A percentile compares a stretch with the other conserved stretches of the same genome.
Conservation (phyloP, 768 basidiomycete species). For the Serendipita indica region DNA sequence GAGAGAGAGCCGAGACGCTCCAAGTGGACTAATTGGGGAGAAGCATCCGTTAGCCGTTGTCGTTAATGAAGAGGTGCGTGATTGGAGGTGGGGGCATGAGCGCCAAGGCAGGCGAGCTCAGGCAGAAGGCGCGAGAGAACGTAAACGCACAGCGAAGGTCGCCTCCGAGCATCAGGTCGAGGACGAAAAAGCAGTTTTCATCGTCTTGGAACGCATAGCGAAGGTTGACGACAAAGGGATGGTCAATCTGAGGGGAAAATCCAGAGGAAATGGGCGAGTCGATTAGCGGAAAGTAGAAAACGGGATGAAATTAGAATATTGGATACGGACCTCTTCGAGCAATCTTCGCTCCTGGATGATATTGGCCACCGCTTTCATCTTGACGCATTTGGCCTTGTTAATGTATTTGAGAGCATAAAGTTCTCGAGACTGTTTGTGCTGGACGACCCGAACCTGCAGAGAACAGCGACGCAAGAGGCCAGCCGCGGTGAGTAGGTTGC, state of each 20-base stretch:
- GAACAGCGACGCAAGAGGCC: constrained; percentile 8
- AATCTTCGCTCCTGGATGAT: constrained; percentile 87
- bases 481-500: not conserved
- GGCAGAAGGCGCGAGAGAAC: constrained; percentile 4
- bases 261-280: constrained; percentile 18
- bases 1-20: constrained; percentile 56
- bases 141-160: constrained; percentile 70
- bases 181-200: constrained; percentile 95
- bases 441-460: constrained; percentile 81
- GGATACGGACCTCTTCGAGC: constrained; percentile 63
- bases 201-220: constrained; percentile 97
- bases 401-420: constrained; percentile 96
- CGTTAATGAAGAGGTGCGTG: not conserved
- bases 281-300: constrained; percentile 6
- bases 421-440: constrained; percentile 85
- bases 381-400: constrained; percentile 84
- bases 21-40: constrained; percentile 52
- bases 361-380: constrained; percentile 82
- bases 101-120: not conserved
- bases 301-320: constrained; percentile 6
- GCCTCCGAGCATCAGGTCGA: constrained; percentile 94
- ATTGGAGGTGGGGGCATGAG: not conserved
- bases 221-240: constrained; percentile 87
- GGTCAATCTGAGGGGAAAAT: constrained; percentile 58
- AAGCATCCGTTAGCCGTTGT: not conserved